These are phyloP conservation scores for Saraca asoca DNA, from an alignment of 331 rosid genomes.

Conservation along the genomic window DNA sequence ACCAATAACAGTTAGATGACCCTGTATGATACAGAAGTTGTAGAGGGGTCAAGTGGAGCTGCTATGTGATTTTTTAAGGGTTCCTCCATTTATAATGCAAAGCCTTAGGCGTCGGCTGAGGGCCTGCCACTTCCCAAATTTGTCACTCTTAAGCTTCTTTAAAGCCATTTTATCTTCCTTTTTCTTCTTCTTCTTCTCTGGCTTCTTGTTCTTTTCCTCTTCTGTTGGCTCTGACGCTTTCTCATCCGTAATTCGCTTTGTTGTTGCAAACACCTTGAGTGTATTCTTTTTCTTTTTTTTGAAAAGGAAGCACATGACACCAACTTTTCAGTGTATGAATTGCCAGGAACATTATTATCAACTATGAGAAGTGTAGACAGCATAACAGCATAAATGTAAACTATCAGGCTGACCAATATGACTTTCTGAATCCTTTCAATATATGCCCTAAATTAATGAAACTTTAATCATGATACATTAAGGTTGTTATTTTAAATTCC, in stretches of 20 bases:
- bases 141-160: constrained; percentile 69
- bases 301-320: neutral
- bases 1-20: constrained; percentile 10
- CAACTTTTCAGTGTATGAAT: constrained; percentile 26
- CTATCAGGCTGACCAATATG: neutral
- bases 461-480: too few relatives aligned
- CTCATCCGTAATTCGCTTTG: constrained; percentile 51
- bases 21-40: constrained; percentile 30
- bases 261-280: constrained; percentile 51
- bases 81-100: constrained; percentile 63
- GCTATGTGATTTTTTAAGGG: constrained; percentile 44
- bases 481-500: too few relatives aligned
- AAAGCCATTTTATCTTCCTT: constrained; percentile 43
- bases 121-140: constrained; percentile 68
- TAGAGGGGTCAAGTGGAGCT: constrained; percentile 44
- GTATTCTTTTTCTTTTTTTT: constrained; percentile 46
- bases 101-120: constrained; percentile 68
- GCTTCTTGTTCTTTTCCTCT: constrained; percentile 52
- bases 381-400: too few relatives aligned
- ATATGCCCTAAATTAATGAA: too few relatives aligned
- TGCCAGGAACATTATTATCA: neutral
- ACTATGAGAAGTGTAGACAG: constrained; percentile 5
- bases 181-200: constrained; percentile 49
- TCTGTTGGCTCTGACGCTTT: constrained; percentile 37
- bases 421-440: too few relatives aligned